Conservation (phyloP, 2,329 filamentous ascomycete genomes). For the Boeremia lycopersici region DNA sequence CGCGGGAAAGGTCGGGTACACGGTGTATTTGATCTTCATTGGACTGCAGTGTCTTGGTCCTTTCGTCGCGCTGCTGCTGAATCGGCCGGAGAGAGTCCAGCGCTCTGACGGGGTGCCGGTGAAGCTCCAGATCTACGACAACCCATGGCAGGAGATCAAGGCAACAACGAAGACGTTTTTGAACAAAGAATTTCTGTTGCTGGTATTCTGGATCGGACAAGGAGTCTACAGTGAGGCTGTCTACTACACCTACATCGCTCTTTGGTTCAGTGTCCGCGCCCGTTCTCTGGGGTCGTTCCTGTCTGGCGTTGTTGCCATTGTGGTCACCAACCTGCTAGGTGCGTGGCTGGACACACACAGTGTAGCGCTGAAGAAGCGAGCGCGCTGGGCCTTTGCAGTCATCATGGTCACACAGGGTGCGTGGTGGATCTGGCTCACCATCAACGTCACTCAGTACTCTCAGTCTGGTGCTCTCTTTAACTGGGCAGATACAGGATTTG, state of each 20-base stretch:
- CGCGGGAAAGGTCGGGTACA: slow-evolving; percentile 53
- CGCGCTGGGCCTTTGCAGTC: slow-evolving; percentile 59
- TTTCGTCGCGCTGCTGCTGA: slow-evolving; percentile 52
- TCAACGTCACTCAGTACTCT: slow-evolving; percentile 65
- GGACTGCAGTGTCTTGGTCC: slow-evolving; percentile 54
- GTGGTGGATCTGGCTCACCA: slow-evolving; percentile 73
- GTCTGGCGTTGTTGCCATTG: slow-evolving; percentile 49
- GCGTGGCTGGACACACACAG: slow-evolving; percentile 65
- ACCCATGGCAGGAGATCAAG: slow-evolving; percentile 31
- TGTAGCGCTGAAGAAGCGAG: slow-evolving; percentile 59
- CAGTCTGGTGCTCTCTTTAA: slow-evolving; percentile 64
- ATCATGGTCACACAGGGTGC: slow-evolving; percentile 64
- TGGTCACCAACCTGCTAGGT: slow-evolving; percentile 65
- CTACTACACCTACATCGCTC: slow-evolving; percentile 55
- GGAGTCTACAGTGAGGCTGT: slow-evolving; percentile 14
- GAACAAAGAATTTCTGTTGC: slow-evolving; percentile 54
- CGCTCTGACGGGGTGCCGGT: slow-evolving; percentile 45
- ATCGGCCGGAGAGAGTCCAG: slow-evolving; percentile 53
- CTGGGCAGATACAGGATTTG: slow-evolving; percentile 67
- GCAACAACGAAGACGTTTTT: slow-evolving; percentile 31
- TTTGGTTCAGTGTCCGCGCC: slow-evolving; percentile 59
- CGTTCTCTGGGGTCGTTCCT: slow-evolving; percentile 54
- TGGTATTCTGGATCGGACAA: slow-evolving; percentile 46
- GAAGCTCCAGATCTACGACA: slow-evolving; percentile 49
- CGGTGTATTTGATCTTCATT: slow-evolving; percentile 48